phyloP scores from a whole-genome alignment of 2,329 filamentous ascomycete species.

The Paecilomyces niveus region DNA sequence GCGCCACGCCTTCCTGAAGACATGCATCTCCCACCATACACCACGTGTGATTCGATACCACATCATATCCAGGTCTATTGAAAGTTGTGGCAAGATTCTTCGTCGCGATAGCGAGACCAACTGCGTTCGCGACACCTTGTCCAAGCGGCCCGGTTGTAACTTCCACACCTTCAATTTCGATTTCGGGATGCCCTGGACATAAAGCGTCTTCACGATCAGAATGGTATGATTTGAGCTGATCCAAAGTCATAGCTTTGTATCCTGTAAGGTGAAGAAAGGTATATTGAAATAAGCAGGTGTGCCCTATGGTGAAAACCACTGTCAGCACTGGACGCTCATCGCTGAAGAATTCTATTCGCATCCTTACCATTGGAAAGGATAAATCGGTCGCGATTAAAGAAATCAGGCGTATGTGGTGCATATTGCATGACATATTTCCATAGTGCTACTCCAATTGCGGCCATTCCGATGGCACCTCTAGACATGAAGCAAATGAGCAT shows the following conservation, averaged over 20 bases:
- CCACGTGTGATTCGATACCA: constrained; percentile 46
- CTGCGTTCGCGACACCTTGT: constrained; percentile 53
- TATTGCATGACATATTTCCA: constrained; percentile 60
- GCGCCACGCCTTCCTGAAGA: constrained; percentile 51
- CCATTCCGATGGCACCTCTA: constrained; percentile 52
- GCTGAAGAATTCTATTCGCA: neutral
- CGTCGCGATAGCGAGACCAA: constrained; percentile 51
- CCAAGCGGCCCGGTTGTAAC: constrained; percentile 53
- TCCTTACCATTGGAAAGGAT: constrained; percentile 51
- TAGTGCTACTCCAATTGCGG: constrained; percentile 49
- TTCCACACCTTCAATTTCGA: constrained; percentile 50
- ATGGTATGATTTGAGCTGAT: constrained; percentile 52
- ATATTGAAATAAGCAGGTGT: constrained; percentile 51
- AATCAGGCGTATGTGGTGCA: constrained; percentile 47
- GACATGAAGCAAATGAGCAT: neutral
- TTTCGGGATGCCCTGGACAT: constrained; percentile 46
- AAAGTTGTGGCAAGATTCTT: constrained; percentile 48
- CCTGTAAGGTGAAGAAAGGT: constrained; percentile 47
- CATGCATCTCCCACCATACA: constrained; percentile 55
- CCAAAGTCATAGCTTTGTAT: constrained; percentile 49
- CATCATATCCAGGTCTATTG: constrained; percentile 41
- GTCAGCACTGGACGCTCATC: neutral
- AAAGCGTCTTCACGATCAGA: constrained; percentile 41
- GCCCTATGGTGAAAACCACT: constrained; percentile 24
- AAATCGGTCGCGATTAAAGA: constrained; percentile 57